A percentile compares a stretch with the other conserved stretches of the same genome.
Evolutionary conservation across 129 eudicot species (phyloP).

Genomic region (Flaveria brownii): DNA sequence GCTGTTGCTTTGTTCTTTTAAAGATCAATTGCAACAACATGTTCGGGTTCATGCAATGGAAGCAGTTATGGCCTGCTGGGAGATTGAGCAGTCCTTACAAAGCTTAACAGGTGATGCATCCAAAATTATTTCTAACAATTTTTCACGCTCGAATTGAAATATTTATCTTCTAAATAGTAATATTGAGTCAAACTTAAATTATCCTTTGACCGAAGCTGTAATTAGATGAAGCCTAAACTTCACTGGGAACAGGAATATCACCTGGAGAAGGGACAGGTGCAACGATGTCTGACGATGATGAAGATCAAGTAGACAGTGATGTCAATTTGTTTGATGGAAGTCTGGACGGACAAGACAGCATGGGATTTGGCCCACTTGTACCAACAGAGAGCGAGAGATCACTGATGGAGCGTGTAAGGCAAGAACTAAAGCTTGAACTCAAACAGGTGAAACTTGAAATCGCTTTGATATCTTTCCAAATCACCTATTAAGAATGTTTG

Average conservation of each 20-base stretch:
- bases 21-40: constrained; percentile 87
- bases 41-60: constrained; percentile 97
- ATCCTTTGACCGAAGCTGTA: constrained; percentile 53
- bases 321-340: constrained; percentile 77
- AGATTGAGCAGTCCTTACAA: constrained; percentile 82
- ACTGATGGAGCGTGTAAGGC: constrained; percentile 87
- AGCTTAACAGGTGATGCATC: constrained; percentile 62
- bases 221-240: constrained; percentile 65
- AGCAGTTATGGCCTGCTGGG: constrained; percentile 98
- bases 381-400: constrained; percentile 88
- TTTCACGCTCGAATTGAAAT: not conserved
- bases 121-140: not conserved
- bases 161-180: not conserved
- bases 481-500: not conserved
- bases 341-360: constrained; percentile 69
- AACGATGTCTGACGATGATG: constrained; percentile 93
- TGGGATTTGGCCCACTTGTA: constrained; percentile 87
- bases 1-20: constrained; percentile 78
- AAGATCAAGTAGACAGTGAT: constrained; percentile 74
- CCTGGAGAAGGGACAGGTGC: constrained; percentile 96
- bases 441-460: constrained; percentile 52
- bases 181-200: not conserved
- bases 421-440: constrained; percentile 75
- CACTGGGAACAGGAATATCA: constrained; percentile 51
- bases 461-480: not conserved